phyloP scores from a whole-genome alignment of 805 yeast genomes.

The Wickerhamiella azymoides region DNA sequence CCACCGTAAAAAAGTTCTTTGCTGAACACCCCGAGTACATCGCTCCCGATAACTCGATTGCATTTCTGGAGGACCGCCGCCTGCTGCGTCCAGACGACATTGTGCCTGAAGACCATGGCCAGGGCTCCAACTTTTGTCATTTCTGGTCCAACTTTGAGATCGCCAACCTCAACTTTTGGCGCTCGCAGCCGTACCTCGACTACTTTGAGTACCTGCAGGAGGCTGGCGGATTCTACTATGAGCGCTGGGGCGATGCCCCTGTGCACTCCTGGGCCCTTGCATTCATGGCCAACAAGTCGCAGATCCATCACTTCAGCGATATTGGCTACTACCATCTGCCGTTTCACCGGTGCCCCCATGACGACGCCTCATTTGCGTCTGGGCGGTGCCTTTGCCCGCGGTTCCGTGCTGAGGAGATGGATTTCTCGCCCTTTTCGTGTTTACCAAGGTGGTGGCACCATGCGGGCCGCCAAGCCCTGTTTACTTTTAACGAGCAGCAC shows the following conservation, averaged over 20 bases:
- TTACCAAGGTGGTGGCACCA: constrained; percentile 28
- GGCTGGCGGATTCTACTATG: constrained; percentile 76
- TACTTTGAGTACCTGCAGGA: constrained; percentile 56
- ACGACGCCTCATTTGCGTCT: constrained; percentile 21
- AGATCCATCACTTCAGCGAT: constrained; percentile 67
- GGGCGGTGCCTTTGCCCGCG: constrained; percentile 28
- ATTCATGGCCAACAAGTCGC: constrained; percentile 40
- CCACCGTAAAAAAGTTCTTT: constrained; percentile 50
- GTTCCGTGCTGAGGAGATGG: constrained; percentile 23
- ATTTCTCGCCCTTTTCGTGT: constrained; percentile 25
- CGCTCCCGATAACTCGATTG: constrained; percentile 50
- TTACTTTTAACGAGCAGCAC: constrained; percentile 15
- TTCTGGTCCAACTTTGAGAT: constrained; percentile 83
- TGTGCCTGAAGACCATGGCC: constrained; percentile 34
- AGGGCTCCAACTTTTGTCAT: constrained; percentile 64
- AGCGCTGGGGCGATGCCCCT: constrained; percentile 95
- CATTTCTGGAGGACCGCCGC: constrained; percentile 39
- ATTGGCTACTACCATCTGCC: constrained; percentile 71
- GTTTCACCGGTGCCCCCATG: constrained; percentile 32
- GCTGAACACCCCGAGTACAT: constrained; percentile 41
- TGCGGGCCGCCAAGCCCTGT: constrained; percentile 22
- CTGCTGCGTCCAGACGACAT: constrained; percentile 31
- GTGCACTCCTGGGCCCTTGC: constrained; percentile 64
- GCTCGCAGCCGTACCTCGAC: constrained; percentile 50
- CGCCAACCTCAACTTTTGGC: constrained; percentile 60